Conservation (phyloP, 2,329 filamentous ascomycete species). For the Parafenestella ontariensis region DNA sequence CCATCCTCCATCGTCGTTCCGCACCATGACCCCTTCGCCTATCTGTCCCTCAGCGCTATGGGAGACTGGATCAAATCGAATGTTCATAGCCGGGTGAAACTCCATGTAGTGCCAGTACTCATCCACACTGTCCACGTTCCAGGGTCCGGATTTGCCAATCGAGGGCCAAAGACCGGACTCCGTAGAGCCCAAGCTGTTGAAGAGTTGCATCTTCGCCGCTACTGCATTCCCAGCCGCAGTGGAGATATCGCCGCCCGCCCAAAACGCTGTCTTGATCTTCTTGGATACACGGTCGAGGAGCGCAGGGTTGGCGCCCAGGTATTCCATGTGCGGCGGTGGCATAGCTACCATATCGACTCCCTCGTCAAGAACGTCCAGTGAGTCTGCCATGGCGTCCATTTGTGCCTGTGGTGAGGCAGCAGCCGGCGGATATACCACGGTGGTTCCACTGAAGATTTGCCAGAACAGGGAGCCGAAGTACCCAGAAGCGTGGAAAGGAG, state of each 20-base stretch:
- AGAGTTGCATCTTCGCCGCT: conserved; percentile 1
- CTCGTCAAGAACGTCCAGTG: background rate
- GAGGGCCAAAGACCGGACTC: conserved; percentile 16
- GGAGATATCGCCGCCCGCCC: conserved; percentile 16
- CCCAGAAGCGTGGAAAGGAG: conserved; percentile 16
- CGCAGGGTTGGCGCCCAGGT: conserved; percentile 6
- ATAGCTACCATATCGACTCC: conserved; percentile 1
- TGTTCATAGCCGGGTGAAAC: conserved; percentile 17
- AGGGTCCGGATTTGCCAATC: background rate
- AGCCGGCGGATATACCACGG: conserved; percentile 5
- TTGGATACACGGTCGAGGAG: conserved; percentile 3
- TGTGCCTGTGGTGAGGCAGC: background rate
- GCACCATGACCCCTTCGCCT: conserved; percentile 22
- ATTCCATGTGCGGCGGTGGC: conserved; percentile 10
- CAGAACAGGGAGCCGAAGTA: conserved; percentile 8
- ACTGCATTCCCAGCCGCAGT: conserved; percentile 7
- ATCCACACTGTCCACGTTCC: background rate
- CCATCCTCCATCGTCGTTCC: conserved; percentile 12
- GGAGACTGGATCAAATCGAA: conserved; percentile 7
- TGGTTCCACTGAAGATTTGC: conserved; percentile 5
- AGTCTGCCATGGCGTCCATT: background rate
- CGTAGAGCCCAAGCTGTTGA: conserved; percentile 11
- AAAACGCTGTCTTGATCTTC: conserved; percentile 2
- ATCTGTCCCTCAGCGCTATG: conserved; percentile 1
- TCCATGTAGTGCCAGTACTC: conserved; percentile 15